Evolutionary conservation across 495 filamentous ascomycete genomes (phyloP).

Genomic region (Aspergillus saccharolyticus): DNA sequence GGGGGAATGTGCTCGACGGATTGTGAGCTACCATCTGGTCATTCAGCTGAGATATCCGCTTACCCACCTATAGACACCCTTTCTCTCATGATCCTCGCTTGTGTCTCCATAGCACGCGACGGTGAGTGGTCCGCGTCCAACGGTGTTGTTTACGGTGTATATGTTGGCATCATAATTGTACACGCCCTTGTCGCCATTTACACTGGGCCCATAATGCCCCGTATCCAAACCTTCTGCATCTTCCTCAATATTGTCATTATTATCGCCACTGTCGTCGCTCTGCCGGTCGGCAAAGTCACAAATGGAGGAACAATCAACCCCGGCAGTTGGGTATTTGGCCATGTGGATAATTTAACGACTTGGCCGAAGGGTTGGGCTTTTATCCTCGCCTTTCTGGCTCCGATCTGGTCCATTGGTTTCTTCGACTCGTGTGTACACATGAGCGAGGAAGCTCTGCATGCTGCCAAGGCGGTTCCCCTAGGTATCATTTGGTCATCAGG

Average conservation of each 20-base stretch:
- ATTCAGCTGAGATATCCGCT: neutral
- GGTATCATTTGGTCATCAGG: conserved; percentile 47
- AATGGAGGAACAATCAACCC: conserved; percentile 32
- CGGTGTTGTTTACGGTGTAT: conserved; percentile 58
- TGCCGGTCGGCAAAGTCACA: conserved; percentile 51
- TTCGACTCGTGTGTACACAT: conserved; percentile 52
- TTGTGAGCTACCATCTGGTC: conserved; percentile 28
- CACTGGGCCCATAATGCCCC: conserved; percentile 56
- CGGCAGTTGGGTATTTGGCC: conserved; percentile 34
- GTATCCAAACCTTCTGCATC: conserved; percentile 60
- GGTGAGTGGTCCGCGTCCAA: conserved; percentile 57
- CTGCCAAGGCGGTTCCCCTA: conserved; percentile 54
- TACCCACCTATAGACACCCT: conserved; percentile 36
- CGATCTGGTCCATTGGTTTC: conserved; percentile 60
- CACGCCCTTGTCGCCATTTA: conserved; percentile 57
- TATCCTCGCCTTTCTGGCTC: conserved; percentile 55
- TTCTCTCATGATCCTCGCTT: conserved; percentile 48
- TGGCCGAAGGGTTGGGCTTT: conserved; percentile 58
- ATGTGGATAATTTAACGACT: conserved; percentile 48
- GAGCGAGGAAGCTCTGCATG: conserved; percentile 57
- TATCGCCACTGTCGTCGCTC: conserved; percentile 57
- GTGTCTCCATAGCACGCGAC: conserved; percentile 58
- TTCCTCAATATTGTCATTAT: conserved; percentile 60
- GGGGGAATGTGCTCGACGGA: conserved; percentile 60
- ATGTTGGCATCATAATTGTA: conserved; percentile 50